phyloP scores from a whole-genome alignment of 306 rosid species.

The Rubus parviflorus region DNA sequence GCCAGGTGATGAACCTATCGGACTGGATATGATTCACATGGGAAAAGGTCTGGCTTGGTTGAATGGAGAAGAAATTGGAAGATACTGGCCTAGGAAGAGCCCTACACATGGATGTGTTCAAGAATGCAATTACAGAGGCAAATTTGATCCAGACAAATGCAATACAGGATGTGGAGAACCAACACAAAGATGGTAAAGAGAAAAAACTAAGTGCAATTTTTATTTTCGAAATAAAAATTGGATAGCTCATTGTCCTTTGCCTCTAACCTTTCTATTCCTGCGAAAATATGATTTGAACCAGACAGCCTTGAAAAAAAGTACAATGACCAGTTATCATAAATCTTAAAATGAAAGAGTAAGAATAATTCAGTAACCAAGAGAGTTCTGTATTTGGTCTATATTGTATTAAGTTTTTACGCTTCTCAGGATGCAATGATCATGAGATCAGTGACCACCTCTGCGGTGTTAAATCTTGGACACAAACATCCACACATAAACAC shows the following conservation, averaged over 20 bases:
- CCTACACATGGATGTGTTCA: constrained; percentile 62
- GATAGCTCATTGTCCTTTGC: neutral
- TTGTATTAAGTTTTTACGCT: neutral
- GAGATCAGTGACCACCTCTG: neutral
- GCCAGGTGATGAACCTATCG: constrained; percentile 74
- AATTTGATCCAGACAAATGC: constrained; percentile 81
- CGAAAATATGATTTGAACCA: neutral
- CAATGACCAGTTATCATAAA: neutral
- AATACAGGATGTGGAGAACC: constrained; percentile 91
- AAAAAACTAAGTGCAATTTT: neutral
- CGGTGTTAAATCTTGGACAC: too few species aligned
- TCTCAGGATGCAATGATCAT: neutral
- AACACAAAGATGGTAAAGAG: constrained; percentile 75
- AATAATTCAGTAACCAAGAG: neutral
- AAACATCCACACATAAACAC: neutral
- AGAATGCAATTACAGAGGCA: constrained; percentile 85
- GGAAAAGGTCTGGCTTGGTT: constrained; percentile 98
- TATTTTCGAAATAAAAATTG: neutral
- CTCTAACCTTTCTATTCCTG: neutral
- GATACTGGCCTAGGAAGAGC: constrained; percentile 85
- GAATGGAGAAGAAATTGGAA: constrained; percentile 96
- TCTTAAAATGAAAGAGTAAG: neutral
- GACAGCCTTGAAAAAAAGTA: neutral
- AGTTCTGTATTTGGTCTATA: neutral
- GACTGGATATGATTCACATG: constrained; percentile 88